These are phyloP conservation scores for Scheffersomyces lignosus DNA, from an alignment of 805 yeast species.

Conservation along the genomic window DNA sequence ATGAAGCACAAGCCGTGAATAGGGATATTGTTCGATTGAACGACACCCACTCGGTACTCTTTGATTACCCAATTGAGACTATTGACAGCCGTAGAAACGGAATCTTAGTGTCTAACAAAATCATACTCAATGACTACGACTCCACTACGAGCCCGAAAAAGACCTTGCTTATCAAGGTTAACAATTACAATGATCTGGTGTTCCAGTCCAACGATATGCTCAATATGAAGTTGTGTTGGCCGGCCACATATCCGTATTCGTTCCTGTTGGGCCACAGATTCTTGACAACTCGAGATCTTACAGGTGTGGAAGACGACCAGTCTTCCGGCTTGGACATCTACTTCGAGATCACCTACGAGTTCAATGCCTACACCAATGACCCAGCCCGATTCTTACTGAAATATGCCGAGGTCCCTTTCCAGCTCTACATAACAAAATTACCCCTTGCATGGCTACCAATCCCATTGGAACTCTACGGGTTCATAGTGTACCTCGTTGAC, in stretches of 20 bases:
- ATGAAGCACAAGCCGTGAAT: neutral
- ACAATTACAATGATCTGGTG: conserved; percentile 31
- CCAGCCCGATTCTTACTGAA: conserved; percentile 5
- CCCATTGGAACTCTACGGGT: conserved; percentile 32
- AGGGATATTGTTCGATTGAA: conserved; percentile 15
- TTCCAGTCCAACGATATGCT: conserved; percentile 25
- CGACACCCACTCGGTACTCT: conserved; percentile 19
- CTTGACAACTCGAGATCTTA: conserved; percentile 13
- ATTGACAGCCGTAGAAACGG: conserved; percentile 11
- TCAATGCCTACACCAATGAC: conserved; percentile 21
- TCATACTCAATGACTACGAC: conserved; percentile 4
- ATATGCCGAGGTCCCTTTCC: conserved; percentile 16
- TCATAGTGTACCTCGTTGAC: conserved; percentile 27
- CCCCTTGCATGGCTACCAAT: conserved; percentile 29
- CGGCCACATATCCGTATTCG: conserved; percentile 30
- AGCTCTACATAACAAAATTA: conserved; percentile 26
- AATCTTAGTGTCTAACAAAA: conserved; percentile 11
- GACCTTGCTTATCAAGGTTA: conserved; percentile 28
- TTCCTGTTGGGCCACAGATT: conserved; percentile 25
- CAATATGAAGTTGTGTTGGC: conserved; percentile 37
- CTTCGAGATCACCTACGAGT: conserved; percentile 19
- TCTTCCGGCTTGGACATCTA: conserved; percentile 25
- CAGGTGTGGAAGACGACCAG: conserved; percentile 1
- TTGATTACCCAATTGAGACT: conserved; percentile 26
- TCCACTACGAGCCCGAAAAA: conserved; percentile 7